Conservation (phyloP, 805 yeast genomes). For the Nakazawaea molendinolei region DNA sequence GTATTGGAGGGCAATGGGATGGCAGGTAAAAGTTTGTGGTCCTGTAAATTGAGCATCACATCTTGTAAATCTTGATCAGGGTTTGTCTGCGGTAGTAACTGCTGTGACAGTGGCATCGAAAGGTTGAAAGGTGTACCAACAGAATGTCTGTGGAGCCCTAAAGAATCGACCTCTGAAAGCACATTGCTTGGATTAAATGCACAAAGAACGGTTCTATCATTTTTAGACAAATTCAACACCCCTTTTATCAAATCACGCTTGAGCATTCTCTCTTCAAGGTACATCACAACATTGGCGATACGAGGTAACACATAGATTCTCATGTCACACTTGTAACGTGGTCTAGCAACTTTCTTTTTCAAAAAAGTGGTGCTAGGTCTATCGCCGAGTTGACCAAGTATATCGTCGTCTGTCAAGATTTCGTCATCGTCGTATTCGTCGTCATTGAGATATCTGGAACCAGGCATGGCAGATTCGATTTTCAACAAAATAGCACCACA, state of each 20-base stretch:
- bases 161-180: conserved; percentile 12
- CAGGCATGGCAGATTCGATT: conserved; percentile 49
- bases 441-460: conserved; percentile 42
- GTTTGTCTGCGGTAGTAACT: too few species aligned
- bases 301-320: conserved; percentile 50
- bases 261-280: conserved; percentile 43
- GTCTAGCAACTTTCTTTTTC: conserved; percentile 53
- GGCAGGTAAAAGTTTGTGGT: too few species aligned
- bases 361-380: conserved; percentile 42
- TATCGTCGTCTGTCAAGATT: conserved; percentile 16
- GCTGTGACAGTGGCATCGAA: too few species aligned
- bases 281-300: conserved; percentile 30
- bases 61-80: too few species aligned
- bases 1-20: too few species aligned
- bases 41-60: too few species aligned
- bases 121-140: too few species aligned
- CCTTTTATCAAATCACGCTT: conserved; percentile 47
- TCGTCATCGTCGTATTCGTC: conserved; percentile 30
- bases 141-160: background rate
- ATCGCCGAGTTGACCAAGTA: conserved; percentile 33
- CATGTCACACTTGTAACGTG: conserved; percentile 58
- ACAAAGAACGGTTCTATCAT: conserved; percentile 10
- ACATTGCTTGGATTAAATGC: conserved; percentile 12
- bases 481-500: conserved; percentile 48
- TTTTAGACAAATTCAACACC: conserved; percentile 30